Conservation (phyloP, 768 basidiomycete genomes). For the Boletus vinaceobasis region DNA sequence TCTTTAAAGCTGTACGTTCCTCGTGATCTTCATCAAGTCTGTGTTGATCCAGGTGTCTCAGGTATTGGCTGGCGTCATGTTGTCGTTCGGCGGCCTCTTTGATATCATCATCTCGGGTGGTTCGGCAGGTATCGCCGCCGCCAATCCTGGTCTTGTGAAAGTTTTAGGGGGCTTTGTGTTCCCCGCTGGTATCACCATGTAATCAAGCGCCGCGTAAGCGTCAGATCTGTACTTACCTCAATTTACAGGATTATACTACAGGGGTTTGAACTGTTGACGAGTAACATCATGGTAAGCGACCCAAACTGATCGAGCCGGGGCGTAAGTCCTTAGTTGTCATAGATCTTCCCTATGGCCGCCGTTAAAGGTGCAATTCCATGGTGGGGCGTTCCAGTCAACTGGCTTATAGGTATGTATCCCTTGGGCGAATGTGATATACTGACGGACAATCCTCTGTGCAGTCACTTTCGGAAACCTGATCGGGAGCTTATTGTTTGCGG, state of each 20-base stretch:
- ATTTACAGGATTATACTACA: conserved; percentile 63
- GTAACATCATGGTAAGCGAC: conserved; percentile 65
- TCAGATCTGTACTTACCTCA: not conserved
- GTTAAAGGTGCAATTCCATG: conserved; percentile 59
- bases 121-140: conserved; percentile 43
- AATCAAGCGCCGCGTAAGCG: conserved; percentile 6
- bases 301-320: not conserved
- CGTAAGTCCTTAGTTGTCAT: not conserved
- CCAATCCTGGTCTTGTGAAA: conserved; percentile 68
- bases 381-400: conserved; percentile 69
- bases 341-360: conserved; percentile 71
- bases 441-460: conserved; percentile 26
- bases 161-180: conserved; percentile 66
- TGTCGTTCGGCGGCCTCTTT: conserved; percentile 71
- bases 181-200: conserved; percentile 78
- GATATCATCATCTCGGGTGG: conserved; percentile 61
- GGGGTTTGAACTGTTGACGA: conserved; percentile 67
- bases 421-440: not conserved
- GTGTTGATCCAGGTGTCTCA: conserved; percentile 20
- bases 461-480: conserved; percentile 67
- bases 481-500: conserved; percentile 69
- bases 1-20: conserved; percentile 65
- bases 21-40: not conserved
- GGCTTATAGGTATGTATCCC: conserved; percentile 54
- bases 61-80: conserved; percentile 67